Evolutionary conservation across 2,329 filamentous ascomycete species (phyloP).

Genomic region (Trichophyton equinum): DNA sequence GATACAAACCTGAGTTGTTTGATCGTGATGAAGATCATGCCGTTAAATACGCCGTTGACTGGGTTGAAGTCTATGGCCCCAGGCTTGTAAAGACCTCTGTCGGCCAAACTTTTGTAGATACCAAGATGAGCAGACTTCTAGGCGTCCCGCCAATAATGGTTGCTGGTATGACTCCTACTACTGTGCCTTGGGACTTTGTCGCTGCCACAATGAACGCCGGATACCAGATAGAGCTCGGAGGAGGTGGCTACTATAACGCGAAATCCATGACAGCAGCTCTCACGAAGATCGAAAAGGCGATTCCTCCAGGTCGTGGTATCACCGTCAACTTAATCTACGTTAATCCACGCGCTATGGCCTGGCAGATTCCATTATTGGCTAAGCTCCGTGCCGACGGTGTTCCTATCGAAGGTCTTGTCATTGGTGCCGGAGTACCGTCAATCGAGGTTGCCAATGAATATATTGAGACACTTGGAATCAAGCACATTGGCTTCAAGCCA

Average conservation of each 20-base stretch:
- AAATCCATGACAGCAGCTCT: conserved; percentile 74
- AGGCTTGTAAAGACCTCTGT: conserved; percentile 77
- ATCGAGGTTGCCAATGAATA: conserved; percentile 89
- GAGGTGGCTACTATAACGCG: conserved; percentile 77
- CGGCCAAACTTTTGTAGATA: conserved; percentile 86
- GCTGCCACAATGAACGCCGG: conserved; percentile 86
- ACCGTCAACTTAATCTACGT: conserved; percentile 86
- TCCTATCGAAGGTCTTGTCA: conserved; percentile 82
- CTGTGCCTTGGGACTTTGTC: conserved; percentile 83
- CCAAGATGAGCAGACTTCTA: conserved; percentile 82
- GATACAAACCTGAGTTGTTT: conserved; percentile 96
- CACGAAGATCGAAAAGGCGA: conserved; percentile 69
- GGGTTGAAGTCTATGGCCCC: conserved; percentile 96
- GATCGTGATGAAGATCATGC: conserved; percentile 91
- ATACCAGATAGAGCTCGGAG: conserved; percentile 85
- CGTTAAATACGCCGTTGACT: conserved; percentile 88
- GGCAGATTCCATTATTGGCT: conserved; percentile 78
- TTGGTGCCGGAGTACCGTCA: conserved; percentile 85
- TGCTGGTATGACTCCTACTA: conserved; percentile 85
- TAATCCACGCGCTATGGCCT: conserved; percentile 75
- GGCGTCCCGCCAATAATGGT: conserved; percentile 81
- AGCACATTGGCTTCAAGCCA: conserved; percentile 91
- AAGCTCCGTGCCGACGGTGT: conserved; percentile 72
- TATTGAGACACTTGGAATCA: conserved; percentile 80
- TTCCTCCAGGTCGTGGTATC: conserved; percentile 76